Base-by-base conservation (phyloP, 1,284 basidiomycete species). In the Ustilago vetiveriae region DNA sequence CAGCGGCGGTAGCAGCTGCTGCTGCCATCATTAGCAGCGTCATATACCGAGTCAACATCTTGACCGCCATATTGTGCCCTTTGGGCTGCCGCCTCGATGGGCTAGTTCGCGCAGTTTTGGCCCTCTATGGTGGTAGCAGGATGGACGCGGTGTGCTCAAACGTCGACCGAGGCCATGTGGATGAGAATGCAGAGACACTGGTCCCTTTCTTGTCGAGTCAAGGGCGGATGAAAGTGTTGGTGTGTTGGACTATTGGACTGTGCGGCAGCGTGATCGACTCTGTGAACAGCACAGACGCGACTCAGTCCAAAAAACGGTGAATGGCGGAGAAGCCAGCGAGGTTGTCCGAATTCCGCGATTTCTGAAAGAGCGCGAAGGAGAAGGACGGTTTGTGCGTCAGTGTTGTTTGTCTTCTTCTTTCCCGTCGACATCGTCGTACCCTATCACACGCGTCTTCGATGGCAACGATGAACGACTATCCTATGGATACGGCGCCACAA, bases 401-500 rank as follows among this genome's bases (percentile, higher is more conserved):
- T 56, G 45, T 51, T 47, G 38, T 35, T 35, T 35, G 42, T 41
- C 55, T 36, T 38, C 47, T 19, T 30, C 21, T 26, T 22, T 48
- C 21, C 35, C 33, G 27, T 16, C 33, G 19, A 32, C 47, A 40
- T 21, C 54, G 37, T 19, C 21, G 30, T 29, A 11, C 13, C 17
- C 26, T 19, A 3, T 6, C 33, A 14, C 19, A 36, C 37, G 27
- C 46, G 17, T 33, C 14, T 19, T 24, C 24, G 17, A 17, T 17
- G 33, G 42, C 10, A 26, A 8, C 27, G 22, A 72, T 72, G 69
- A 72, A 67, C 64, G 69, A 72, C 59, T 72, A 72, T 22, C 64
- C 64, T 5, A 72, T 72, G 63, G 69, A 67, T n/a, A 48, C 58
- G 44, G 64, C 64, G 44, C 63, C 69, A 8, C 69, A 67, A 70